These are phyloP conservation scores for Exophiala lecanii-corni DNA, from an alignment of 2,329 filamentous ascomycete genomes.

Conservation along the genomic window DNA sequence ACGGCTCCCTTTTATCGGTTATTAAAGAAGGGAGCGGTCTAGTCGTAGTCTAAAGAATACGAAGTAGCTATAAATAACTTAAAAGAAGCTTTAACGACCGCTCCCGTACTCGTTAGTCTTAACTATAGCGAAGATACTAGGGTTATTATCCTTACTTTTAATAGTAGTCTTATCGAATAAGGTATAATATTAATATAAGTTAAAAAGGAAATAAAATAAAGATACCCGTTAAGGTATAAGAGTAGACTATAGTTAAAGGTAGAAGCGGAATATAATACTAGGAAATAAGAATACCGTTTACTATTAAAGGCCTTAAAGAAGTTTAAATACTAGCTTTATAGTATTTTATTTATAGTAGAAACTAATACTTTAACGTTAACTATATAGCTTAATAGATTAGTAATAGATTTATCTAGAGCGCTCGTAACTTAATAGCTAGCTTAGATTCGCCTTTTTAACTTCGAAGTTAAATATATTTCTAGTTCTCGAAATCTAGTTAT, in stretches of 20 bases:
- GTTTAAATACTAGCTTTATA: background rate
- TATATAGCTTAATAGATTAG: background rate
- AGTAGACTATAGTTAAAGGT: background rate
- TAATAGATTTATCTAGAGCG: background rate
- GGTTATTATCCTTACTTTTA: background rate
- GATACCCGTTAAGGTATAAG: background rate
- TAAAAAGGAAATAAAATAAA: background rate
- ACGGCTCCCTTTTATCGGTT: background rate
- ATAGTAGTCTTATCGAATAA: background rate
- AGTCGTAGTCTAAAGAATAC: background rate
- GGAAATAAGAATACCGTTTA: background rate
- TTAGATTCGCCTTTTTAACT: slow-evolving; percentile 1
- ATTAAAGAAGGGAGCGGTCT: background rate
- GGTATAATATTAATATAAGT: background rate
- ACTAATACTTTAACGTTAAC: background rate
- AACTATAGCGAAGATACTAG: background rate
- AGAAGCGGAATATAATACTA: background rate
- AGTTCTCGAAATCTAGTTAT: background rate
- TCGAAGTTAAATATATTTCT: slow-evolving; percentile 1
- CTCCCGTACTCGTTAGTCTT: background rate
- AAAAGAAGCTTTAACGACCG: background rate
- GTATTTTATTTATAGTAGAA: background rate
- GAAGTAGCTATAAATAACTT: background rate
- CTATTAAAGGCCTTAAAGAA: background rate
- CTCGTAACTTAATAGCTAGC: slow-evolving; percentile 1